A percentile compares a stretch with the other conserved stretches of the same genome.
phyloP scores from a whole-genome alignment of 805 yeast species.

The Sugiyamaella qingdaonensis region DNA sequence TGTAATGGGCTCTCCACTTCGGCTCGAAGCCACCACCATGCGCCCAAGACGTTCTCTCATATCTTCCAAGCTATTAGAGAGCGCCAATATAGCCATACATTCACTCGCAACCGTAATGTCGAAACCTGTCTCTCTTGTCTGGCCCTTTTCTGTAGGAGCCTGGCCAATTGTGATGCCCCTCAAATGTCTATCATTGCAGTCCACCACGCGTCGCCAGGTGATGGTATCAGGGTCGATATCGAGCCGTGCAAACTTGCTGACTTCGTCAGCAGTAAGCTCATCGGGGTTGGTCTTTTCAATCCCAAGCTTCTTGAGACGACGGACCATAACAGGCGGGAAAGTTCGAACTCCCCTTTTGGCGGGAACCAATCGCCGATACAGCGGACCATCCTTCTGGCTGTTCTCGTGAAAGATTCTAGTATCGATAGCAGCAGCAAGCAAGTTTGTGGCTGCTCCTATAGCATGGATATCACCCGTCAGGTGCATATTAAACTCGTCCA shows the following conservation, averaged over 20 bases:
- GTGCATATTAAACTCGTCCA: slow-evolving; percentile 98
- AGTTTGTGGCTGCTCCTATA: slow-evolving; percentile 86
- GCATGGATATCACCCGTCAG: slow-evolving; percentile 98
- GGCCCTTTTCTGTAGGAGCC: slow-evolving; percentile 90
- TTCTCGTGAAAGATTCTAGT: slow-evolving; percentile 94
- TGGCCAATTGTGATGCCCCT: slow-evolving; percentile 87
- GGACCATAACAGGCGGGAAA: slow-evolving; percentile 74
- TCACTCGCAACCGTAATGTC: slow-evolving; percentile 97
- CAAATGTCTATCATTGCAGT: slow-evolving; percentile 87
- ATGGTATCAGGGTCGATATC: slow-evolving; percentile 87
- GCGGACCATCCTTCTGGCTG: slow-evolving; percentile 75
- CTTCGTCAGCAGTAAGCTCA: slow-evolving; percentile 72
- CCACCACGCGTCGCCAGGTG: slow-evolving; percentile 90
- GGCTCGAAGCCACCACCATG: slow-evolving; percentile 82
- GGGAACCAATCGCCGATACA: slow-evolving; percentile 83
- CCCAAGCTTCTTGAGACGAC: slow-evolving; percentile 73
- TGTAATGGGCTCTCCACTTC: slow-evolving; percentile 75
- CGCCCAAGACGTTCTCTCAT: slow-evolving; percentile 83
- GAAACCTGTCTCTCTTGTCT: slow-evolving; percentile 81
- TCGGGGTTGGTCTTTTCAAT: slow-evolving; percentile 73
- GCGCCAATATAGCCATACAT: slow-evolving; percentile 91
- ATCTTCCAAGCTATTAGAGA: slow-evolving; percentile 71
- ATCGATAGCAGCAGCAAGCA: slow-evolving; percentile 93
- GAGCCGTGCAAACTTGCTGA: slow-evolving; percentile 68
- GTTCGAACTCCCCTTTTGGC: slow-evolving; percentile 69